Evolutionary conservation across 179 eudicot genomes (phyloP).

Genomic region (Beta lomatogona): DNA sequence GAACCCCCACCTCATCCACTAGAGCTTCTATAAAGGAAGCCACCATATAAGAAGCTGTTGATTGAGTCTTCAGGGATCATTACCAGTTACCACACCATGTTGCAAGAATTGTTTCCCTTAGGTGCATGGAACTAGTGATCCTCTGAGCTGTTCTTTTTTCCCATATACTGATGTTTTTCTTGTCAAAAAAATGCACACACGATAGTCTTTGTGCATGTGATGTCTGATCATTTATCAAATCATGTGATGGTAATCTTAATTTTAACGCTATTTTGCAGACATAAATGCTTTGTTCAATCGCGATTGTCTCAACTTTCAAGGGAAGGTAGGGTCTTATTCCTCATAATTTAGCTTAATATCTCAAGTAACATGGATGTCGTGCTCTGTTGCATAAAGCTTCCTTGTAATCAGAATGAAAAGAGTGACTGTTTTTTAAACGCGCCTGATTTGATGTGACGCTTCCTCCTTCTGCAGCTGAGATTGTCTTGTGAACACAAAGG

Average conservation of each 20-base stretch:
- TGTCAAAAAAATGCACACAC: not conserved
- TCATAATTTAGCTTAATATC: not conserved
- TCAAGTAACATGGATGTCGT: not conserved
- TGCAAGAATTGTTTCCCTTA: not conserved
- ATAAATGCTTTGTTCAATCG: conserved; percentile 73
- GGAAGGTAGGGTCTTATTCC: conserved; percentile 58
- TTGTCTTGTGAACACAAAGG: conserved; percentile 74
- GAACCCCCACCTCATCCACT: not conserved
- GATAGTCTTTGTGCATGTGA: not conserved
- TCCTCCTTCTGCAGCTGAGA: conserved; percentile 59
- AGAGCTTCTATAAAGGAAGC: not conserved
- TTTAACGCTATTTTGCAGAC: conserved; percentile 49
- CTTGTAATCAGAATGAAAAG: not conserved
- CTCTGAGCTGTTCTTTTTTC: not conserved
- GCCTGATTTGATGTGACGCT: conserved; percentile 18
- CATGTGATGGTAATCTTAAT: not conserved
- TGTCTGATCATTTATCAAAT: not conserved
- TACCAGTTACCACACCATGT: not conserved
- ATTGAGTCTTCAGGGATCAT: not conserved
- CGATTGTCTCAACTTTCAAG: conserved; percentile 73
- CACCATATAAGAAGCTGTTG: not conserved
- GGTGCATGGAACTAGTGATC: not conserved
- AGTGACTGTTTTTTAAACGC: not conserved
- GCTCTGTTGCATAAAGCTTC: not conserved
- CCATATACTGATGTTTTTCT: not conserved